Conservation (phyloP, 805 yeast species). For the Priceomyces melissophilus region DNA sequence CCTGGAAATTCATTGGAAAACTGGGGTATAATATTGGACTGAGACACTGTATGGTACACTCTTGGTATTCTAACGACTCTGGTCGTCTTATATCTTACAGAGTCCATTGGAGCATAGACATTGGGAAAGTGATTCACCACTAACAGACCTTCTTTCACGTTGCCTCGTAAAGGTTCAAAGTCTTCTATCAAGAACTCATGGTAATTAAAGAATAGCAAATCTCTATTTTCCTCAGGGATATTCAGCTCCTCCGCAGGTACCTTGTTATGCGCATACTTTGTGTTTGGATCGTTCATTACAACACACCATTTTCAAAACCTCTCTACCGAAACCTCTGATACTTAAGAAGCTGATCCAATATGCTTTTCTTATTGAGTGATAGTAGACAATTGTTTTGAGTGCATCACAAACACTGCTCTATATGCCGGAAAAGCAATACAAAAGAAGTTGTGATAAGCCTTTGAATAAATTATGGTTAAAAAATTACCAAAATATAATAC, state of each 20-base stretch:
- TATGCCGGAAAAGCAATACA: too few species aligned
- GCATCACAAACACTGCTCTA: not conserved
- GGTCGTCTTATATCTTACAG: constrained; percentile 32
- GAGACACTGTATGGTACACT: constrained; percentile 26
- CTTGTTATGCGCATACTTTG: constrained; percentile 13
- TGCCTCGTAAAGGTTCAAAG: constrained; percentile 15
- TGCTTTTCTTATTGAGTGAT: too few species aligned
- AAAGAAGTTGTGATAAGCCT: too few species aligned
- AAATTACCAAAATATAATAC: too few species aligned
- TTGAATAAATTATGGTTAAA: too few species aligned
- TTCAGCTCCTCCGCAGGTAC: not conserved
- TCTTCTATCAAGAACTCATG: constrained; percentile 52
- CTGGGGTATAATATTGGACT: constrained; percentile 46
- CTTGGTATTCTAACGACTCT: constrained; percentile 69
- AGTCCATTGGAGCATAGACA: constrained; percentile 34
- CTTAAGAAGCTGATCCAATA: not conserved
- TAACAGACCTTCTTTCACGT: constrained; percentile 24
- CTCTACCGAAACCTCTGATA: too few species aligned
- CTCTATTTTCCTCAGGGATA: not conserved
- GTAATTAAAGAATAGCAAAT: constrained; percentile 54
- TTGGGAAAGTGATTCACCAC: constrained; percentile 70
- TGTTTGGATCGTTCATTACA: constrained; percentile 17
- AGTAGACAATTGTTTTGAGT: too few species aligned
- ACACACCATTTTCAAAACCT: too few species aligned
- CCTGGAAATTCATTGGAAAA: constrained; percentile 60